Base-by-base conservation (phyloP, 2,329 filamentous ascomycete species). In the Ceratocystis diversiconidia region DNA sequence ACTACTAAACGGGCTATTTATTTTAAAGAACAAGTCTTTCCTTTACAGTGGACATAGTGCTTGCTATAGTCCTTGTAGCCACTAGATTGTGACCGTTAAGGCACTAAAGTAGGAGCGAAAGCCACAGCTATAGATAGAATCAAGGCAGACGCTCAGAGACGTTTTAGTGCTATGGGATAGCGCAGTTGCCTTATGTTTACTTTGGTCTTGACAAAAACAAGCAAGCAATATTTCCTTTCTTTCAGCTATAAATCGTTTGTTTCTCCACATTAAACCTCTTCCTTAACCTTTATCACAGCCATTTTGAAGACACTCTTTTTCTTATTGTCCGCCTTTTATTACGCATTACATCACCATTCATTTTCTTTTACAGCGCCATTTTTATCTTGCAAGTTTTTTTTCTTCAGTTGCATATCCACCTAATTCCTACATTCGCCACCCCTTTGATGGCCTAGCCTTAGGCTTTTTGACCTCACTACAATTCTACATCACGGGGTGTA, bases 221-320 rank as follows among this genome's bases (percentile, higher is more conserved):
- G 25, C 17, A 12, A 12, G 10, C 22, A 52, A 19, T 2, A 57
- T 32, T 57, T 57, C 28, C 52, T 19, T 57, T 50, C 46, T n/a
- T 22, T 57, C 5, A 57, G 7, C 48, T 52, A 5, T 52, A 25
- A 19, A 52, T 10, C 17, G 48, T 1, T 48, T 48, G 10, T 25
- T 30, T 57, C 52, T 59, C 28, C 55, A 59, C 55, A 59, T 59
- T 59, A 36, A 59, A 59, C 55, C 32, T 59, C 55, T 59, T 36
- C 10, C 17, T 59, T 59, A 19, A 15, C 30, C 32, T 36, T 7
- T 30, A 59, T 59, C 55, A 59, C 48, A 52, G 22, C 48, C 22
- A 25, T 59, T 32, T 30, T 36, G 28, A 10, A 15, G 55, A 17
- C 17, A n/a, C 32, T 59, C 15, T 30, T 10, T 52, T 22, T 59